phyloP scores from a whole-genome alignment of 768 basidiomycete genomes.

The Pisolithus marmoratus region DNA sequence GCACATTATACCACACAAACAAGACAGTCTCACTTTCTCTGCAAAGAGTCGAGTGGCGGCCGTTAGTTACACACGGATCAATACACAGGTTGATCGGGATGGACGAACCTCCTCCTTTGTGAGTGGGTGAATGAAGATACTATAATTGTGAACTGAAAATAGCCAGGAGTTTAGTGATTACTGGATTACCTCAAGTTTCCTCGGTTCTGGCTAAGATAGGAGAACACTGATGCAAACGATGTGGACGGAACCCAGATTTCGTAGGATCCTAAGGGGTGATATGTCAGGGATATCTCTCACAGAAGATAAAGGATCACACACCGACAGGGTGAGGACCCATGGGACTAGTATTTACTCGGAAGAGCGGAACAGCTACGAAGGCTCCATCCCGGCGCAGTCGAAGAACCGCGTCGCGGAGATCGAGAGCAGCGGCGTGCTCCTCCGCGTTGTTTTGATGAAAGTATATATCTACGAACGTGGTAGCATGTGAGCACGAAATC shows the following conservation, averaged over 20 bases:
- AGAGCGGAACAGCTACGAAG: slow-evolving; percentile 74
- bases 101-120: slow-evolving; percentile 60
- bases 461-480: slow-evolving; percentile 58
- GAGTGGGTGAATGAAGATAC: slow-evolving; percentile 69
- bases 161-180: not conserved
- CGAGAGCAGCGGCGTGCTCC: slow-evolving; percentile 59
- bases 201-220: slow-evolving; percentile 64
- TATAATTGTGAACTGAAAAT: slow-evolving; percentile 19
- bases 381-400: slow-evolving; percentile 68
- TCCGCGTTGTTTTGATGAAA: slow-evolving; percentile 63
- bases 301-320: slow-evolving; percentile 24
- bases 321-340: slow-evolving; percentile 76
- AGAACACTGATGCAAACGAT: slow-evolving; percentile 71
- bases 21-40: slow-evolving; percentile 43
- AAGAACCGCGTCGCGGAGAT: slow-evolving; percentile 66
- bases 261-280: slow-evolving; percentile 53
- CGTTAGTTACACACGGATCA: not conserved
- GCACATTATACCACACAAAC: no score
- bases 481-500: not conserved
- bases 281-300: not conserved
- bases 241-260: slow-evolving; percentile 78
- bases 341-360: slow-evolving; percentile 61
- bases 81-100: not conserved
- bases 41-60: slow-evolving; percentile 1
- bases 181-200: slow-evolving; percentile 56